phyloP scores from a whole-genome alignment of 2,329 filamentous ascomycete genomes.

The Xylariaceae sp. region DNA sequence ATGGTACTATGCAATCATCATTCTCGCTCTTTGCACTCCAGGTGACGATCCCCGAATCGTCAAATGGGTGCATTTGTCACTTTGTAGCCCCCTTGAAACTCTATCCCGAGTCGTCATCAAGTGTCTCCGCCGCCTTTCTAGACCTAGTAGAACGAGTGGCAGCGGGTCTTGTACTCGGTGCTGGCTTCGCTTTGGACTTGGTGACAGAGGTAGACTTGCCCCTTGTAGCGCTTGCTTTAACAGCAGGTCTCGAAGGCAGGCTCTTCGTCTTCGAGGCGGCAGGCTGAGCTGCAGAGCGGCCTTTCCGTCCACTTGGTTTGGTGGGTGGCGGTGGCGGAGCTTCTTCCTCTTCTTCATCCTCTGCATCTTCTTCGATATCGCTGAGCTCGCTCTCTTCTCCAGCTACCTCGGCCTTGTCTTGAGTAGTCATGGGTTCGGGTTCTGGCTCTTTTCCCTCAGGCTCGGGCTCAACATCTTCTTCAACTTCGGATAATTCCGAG shows the following conservation, averaged over 20 bases:
- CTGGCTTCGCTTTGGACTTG: slow-evolving; percentile 28
- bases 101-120: slow-evolving; percentile 26
- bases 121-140: slow-evolving; percentile 18
- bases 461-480: slow-evolving; percentile 25
- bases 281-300: slow-evolving; percentile 24
- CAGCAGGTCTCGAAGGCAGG: slow-evolving; percentile 32
- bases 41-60: too few relatives aligned
- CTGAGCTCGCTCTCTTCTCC: slow-evolving; percentile 27
- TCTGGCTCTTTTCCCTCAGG: slow-evolving; percentile 12
- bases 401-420: slow-evolving; percentile 12
- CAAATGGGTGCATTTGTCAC: too few relatives aligned
- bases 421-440: slow-evolving; percentile 27
- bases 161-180: slow-evolving; percentile 13
- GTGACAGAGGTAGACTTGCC: slow-evolving; percentile 25
- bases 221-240: slow-evolving; percentile 28
- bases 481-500: slow-evolving; percentile 30
- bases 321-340: slow-evolving; percentile 23
- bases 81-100: background rate
- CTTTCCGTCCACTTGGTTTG: slow-evolving; percentile 32
- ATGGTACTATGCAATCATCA: background rate
- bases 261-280: slow-evolving; percentile 26
- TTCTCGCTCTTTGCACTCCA: background rate
- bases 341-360: slow-evolving; percentile 28
- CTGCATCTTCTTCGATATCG: slow-evolving; percentile 28
- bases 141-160: slow-evolving; percentile 35